Evolutionary conservation across 805 yeast species (phyloP), one percentile per base, ranked within the genome.

Genomic region (Sugiyamaella smithiae): DNA sequence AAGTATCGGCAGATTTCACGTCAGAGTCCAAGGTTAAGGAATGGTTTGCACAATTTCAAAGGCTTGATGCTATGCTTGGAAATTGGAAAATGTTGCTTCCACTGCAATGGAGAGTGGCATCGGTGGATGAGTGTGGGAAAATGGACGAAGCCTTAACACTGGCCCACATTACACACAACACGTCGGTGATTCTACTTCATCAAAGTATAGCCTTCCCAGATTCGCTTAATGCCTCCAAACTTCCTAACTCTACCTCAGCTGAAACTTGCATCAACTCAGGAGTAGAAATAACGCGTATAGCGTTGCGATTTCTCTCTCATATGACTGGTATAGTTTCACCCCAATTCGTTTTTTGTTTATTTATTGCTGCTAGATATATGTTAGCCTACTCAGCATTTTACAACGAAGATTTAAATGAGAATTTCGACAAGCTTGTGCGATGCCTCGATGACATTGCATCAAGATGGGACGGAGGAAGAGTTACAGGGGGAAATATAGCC

Each of bases 191-290:
- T n/a, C 33, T 51, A 9, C 45, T 51, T 16, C 54, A 51, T 20
- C 54, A 51, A 12, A 43, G 49, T 20, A 20, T 51, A 11, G 54
- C 54, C 3, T 51, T 43, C 29, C 28, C 47, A 5, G 12, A 17
- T 11, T 23, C 28, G 22, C 28, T 32, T 11, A 16, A 25, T 20
- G 43, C 38, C n/a, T 20, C 40, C 12, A 31, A 40, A 40, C 22
- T 31, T 8, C 40, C 41, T 6, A 43, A 49, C 22, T 17, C 40
- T 9, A 45, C 41, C 12, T 46, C 53, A 5, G 50, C 45, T 16
- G 52, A 50, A n/a, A 52, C 55, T 8, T 52, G 55, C 37, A 17
- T 52, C 20, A 33, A 40, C 16, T 50, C 55, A 16, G 53, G 50
- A 11, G 36, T 45, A 2, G 55, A 52, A 42, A 49, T 52, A 4